A percentile compares a stretch with the other conserved stretches of the same genome.
phyloP scores from a whole-genome alignment of 306 rosid species.

The Arachis hypogaea region DNA sequence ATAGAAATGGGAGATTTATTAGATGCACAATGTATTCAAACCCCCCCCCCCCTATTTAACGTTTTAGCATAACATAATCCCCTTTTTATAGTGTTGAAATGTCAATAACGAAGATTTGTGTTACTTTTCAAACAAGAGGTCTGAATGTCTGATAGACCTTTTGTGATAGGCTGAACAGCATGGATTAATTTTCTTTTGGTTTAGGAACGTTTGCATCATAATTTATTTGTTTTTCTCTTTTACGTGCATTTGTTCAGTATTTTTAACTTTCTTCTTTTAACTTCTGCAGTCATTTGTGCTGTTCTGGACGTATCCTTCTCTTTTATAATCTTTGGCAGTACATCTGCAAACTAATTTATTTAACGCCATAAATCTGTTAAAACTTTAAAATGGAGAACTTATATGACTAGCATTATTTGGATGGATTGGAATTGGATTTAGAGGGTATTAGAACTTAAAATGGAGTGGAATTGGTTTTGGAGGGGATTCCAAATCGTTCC shows the following conservation, averaged over 20 bases:
- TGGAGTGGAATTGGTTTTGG: background rate
- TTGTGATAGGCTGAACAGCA: background rate
- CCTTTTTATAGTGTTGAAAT: background rate
- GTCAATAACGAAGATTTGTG: background rate
- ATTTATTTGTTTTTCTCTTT: background rate
- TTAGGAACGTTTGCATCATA: background rate
- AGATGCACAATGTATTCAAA: background rate
- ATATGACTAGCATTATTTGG: background rate
- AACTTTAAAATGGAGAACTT: background rate
- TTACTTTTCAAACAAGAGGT: background rate
- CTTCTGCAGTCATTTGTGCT: conserved; percentile 79
- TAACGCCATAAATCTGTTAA: background rate
- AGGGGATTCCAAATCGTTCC: background rate
- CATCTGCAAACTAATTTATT: background rate
- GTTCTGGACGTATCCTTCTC: conserved; percentile 78
- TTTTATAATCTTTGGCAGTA: conserved; percentile 6
- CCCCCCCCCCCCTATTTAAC: background rate
- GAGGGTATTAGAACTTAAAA: too few species aligned
- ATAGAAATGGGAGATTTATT: background rate
- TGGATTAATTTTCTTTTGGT: background rate
- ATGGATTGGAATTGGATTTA: background rate
- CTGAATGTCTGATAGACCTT: background rate
- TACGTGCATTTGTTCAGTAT: background rate
- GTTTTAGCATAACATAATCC: background rate
- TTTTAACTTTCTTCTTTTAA: conserved; percentile 17